Conservation (phyloP, 345 rosid species). For the Lumnitzera racemosa region DNA sequence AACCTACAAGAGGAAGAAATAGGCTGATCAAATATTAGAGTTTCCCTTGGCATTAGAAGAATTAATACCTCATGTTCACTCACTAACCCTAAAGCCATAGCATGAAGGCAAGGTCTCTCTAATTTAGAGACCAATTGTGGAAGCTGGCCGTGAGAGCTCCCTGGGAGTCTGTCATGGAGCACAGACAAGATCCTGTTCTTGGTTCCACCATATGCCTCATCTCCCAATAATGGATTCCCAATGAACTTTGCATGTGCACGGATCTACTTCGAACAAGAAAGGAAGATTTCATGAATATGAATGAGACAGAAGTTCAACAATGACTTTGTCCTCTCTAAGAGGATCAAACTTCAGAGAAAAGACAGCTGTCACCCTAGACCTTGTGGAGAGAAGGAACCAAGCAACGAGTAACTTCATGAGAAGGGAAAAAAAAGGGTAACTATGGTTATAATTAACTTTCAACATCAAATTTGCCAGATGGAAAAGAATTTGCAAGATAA, state of each 20-base stretch:
- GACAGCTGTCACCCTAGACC: no score
- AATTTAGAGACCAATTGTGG: conserved; percentile 43
- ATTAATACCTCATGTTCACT: not conserved
- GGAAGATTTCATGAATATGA: not conserved
- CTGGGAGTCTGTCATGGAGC: conserved; percentile 45
- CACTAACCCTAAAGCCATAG: conserved; percentile 71
- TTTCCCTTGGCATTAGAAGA: not conserved
- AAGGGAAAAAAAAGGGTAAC: no score
- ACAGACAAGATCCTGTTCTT: conserved; percentile 70
- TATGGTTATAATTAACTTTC: no score
- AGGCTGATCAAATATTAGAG: not conserved
- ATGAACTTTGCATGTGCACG: conserved; percentile 89
- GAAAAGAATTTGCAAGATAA: no score
- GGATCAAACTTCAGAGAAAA: no score
- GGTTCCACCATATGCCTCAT: conserved; percentile 86
- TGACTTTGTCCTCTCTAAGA: no score
- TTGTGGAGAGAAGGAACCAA: no score
- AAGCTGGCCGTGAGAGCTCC: conserved; percentile 33
- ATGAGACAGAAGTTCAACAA: not conserved
- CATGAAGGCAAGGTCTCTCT: conserved; percentile 94
- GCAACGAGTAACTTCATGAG: no score
- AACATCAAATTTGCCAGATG: no score
- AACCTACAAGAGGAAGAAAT: conserved; percentile 38
- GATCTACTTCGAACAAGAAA: conserved; percentile 38
- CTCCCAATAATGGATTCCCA: conserved; percentile 77